A percentile compares a stretch with the other conserved stretches of the same genome.
phyloP scores from a whole-genome alignment of 768 basidiomycete genomes.

The Tephrocybe sp. region DNA sequence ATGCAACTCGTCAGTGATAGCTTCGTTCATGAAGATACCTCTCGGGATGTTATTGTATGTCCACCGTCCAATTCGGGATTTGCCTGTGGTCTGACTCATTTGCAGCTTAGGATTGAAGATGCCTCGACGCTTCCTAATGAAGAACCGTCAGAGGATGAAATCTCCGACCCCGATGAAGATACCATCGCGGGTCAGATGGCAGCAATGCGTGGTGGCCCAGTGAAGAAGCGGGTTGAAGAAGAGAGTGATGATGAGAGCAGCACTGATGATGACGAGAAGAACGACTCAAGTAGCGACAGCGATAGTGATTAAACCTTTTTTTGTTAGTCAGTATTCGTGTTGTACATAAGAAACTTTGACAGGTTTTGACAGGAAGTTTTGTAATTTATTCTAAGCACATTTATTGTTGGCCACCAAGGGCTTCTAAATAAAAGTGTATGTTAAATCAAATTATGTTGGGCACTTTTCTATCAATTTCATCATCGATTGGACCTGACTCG shows the following conservation, averaged over 20 bases:
- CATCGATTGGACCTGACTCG: neutral
- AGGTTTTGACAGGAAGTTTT: slow-evolving; percentile 17
- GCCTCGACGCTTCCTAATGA: slow-evolving; percentile 54
- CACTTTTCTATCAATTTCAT: neutral
- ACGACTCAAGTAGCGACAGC: slow-evolving; percentile 44
- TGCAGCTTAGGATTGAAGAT: slow-evolving; percentile 83
- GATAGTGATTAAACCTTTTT: slow-evolving; percentile 41
- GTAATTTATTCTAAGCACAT: slow-evolving; percentile 15
- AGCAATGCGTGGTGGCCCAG: slow-evolving; percentile 84
- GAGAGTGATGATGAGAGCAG: slow-evolving; percentile 54
- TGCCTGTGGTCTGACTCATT: slow-evolving; percentile 13
- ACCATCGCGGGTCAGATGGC: slow-evolving; percentile 97
- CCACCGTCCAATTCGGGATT: neutral
- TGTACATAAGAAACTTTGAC: neutral
- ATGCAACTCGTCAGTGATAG: slow-evolving; percentile 86
- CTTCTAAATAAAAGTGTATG: neutral
- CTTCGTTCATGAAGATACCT: slow-evolving; percentile 78
- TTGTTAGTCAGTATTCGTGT: slow-evolving; percentile 17
- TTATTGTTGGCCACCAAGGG: neutral
- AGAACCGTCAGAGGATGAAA: slow-evolving; percentile 81
- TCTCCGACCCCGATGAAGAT: slow-evolving; percentile 98
- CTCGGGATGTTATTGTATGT: slow-evolving; percentile 71
- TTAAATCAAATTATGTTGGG: neutral
- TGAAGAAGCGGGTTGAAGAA: slow-evolving; percentile 65
- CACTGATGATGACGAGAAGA: slow-evolving; percentile 55